Evolutionary conservation across 164 flowering plant species (phyloP).

Genomic region (Echeveria elegans): DNA sequence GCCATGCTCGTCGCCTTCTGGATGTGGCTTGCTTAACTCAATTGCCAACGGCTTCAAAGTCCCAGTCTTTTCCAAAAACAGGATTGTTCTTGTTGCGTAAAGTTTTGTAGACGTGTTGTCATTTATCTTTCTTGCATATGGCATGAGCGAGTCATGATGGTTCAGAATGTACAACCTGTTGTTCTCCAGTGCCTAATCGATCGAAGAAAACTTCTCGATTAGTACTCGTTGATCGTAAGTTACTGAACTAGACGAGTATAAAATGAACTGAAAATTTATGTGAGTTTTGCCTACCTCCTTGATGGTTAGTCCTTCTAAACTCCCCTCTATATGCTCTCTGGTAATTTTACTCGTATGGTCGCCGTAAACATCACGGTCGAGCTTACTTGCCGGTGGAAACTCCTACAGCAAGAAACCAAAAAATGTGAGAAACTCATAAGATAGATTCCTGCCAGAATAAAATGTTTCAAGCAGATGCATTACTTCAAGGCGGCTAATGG

Average conservation of each 20-base stretch:
- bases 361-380: slow-evolving; percentile 33
- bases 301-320: slow-evolving; percentile 25
- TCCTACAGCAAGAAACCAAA: slow-evolving; percentile 26
- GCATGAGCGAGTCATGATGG: slow-evolving; percentile 48
- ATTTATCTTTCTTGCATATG: slow-evolving; percentile 44
- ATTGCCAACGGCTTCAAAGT: slow-evolving; percentile 52
- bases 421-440: neutral
- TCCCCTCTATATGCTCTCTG: slow-evolving; percentile 21
- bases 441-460: neutral
- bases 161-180: slow-evolving; percentile 38
- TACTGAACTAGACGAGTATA: neutral
- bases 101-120: slow-evolving; percentile 35
- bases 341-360: slow-evolving; percentile 38
- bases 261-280: neutral
- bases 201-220: neutral
- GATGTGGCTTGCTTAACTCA: slow-evolving; percentile 55
- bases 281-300: slow-evolving; percentile 26
- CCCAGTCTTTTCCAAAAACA: slow-evolving; percentile 43
- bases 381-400: slow-evolving; percentile 49
- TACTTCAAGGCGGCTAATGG: slow-evolving; percentile 8
- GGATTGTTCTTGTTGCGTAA: slow-evolving; percentile 48
- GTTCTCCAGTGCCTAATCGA: slow-evolving; percentile 25
- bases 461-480: neutral
- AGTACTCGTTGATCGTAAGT: neutral
- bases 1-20: slow-evolving; percentile 36